These are phyloP conservation scores for Platanthera zijinensis DNA, from an alignment of 106 monocot species.

Conservation along the genomic window DNA sequence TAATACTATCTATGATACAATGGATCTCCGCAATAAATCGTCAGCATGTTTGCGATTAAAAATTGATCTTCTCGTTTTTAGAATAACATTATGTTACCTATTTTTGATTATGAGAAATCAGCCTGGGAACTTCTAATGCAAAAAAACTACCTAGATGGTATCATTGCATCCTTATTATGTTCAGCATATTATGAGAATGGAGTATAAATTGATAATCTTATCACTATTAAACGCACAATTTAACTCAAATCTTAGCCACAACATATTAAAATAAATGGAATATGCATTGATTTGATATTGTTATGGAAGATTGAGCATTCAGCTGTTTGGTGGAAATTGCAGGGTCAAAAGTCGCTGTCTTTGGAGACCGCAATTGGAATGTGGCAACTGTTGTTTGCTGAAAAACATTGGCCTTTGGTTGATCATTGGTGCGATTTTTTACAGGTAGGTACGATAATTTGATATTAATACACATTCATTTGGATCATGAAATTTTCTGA, in stretches of 20 bases:
- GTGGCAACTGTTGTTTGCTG: slow-evolving; percentile 96
- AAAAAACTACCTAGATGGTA: not conserved
- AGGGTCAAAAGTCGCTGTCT: slow-evolving; percentile 98
- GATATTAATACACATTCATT: not conserved
- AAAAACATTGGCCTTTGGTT: slow-evolving; percentile 82
- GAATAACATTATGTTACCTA: too few species aligned
- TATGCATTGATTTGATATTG: not conserved
- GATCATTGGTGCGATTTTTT: slow-evolving; percentile 95
- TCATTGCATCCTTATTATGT: not conserved
- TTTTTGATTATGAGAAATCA: not conserved
- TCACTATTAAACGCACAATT: not conserved
- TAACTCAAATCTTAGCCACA: not conserved
- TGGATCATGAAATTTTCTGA: not conserved
- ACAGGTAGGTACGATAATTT: slow-evolving; percentile 37
- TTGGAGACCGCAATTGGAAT: slow-evolving; percentile 97
- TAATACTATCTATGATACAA: too few species aligned
- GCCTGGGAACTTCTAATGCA: not conserved
- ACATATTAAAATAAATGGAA: not conserved
- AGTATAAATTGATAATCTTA: not conserved
- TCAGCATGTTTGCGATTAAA: too few species aligned
- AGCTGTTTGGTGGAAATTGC: not conserved
- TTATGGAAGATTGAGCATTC: not conserved
- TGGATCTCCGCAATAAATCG: too few species aligned
- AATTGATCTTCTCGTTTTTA: too few species aligned
- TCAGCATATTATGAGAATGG: not conserved